Evolutionary conservation across 495 filamentous ascomycete genomes (phyloP).

Genomic region (Thermochaetoides thermophila): DNA sequence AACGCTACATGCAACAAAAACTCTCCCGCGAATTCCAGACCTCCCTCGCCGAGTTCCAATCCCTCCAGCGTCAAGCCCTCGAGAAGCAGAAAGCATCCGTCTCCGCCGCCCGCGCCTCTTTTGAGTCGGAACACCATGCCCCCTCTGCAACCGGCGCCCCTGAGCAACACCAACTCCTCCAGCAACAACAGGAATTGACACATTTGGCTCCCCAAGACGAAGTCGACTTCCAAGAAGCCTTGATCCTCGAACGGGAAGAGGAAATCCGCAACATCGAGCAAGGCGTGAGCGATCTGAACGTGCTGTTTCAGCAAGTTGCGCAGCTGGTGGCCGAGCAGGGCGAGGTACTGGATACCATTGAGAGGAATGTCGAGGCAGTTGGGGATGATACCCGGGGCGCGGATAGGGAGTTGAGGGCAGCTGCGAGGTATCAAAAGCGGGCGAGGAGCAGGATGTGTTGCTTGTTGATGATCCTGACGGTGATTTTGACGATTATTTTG

Average conservation of each 20-base stretch:
- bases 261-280: slow-evolving; percentile 98
- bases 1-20: slow-evolving; percentile 84
- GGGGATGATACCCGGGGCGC: slow-evolving; percentile 68
- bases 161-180: slow-evolving; percentile 22
- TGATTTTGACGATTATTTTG: slow-evolving; percentile 78
- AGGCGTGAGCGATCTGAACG: slow-evolving; percentile 85
- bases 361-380: slow-evolving; percentile 70
- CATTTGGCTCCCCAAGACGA: slow-evolving; percentile 84
- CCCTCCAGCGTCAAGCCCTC: slow-evolving; percentile 69
- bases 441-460: slow-evolving; percentile 87
- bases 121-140: slow-evolving; percentile 23
- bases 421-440: slow-evolving; percentile 81
- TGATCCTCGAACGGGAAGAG: slow-evolving; percentile 88
- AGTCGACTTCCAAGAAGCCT: slow-evolving; percentile 90
- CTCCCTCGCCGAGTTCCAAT: slow-evolving; percentile 78
- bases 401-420: slow-evolving; percentile 66
- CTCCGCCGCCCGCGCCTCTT: slow-evolving; percentile 57
- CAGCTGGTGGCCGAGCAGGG: slow-evolving; percentile 94
- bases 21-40: slow-evolving; percentile 82
- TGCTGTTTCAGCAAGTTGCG: slow-evolving; percentile 90
- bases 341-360: slow-evolving; percentile 75
- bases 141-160: slow-evolving; percentile 8
- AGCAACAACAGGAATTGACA: slow-evolving; percentile 55
- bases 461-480: slow-evolving; percentile 74
- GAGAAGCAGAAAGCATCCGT: slow-evolving; percentile 86